Conservation (phyloP, 345 rosid genomes). For the Euphorbia tirucalli region DNA sequence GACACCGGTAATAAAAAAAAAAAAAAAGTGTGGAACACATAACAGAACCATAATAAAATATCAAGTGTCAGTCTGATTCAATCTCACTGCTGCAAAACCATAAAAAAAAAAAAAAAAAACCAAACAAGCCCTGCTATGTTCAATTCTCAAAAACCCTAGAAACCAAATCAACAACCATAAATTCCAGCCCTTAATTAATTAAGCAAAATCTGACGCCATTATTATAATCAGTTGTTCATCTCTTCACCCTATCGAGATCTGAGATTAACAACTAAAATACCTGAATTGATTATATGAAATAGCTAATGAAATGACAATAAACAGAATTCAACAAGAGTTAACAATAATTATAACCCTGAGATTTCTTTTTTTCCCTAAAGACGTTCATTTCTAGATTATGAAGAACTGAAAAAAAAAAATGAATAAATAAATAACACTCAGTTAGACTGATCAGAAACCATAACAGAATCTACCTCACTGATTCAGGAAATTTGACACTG, state of each 20-base stretch:
- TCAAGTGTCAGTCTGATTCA: slow-evolving; percentile 26
- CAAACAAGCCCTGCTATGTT: slow-evolving; percentile 29
- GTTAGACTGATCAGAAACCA: slow-evolving; percentile 17
- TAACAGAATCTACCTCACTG: neutral
- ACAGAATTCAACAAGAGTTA: neutral
- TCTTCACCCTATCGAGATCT: slow-evolving; percentile 9
- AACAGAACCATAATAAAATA: neutral
- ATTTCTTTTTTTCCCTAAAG: no score
- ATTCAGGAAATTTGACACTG: no score
- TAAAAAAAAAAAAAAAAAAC: no score
- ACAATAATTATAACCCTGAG: neutral
- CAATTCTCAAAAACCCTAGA: no score
- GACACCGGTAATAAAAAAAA: neutral
- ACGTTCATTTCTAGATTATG: neutral
- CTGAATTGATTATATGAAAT: neutral
- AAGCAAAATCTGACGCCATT: no score
- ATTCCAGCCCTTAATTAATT: no score
- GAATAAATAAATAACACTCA: neutral
- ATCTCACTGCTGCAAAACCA: slow-evolving; percentile 12
- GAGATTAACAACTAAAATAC: slow-evolving; percentile 5
- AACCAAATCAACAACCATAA: no score
- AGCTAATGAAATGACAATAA: neutral
- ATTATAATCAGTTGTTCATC: no score
- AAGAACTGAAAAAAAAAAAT: neutral
- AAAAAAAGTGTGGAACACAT: neutral